These are phyloP conservation scores for Xerocomus brunneocitrinus DNA, from an alignment of 768 basidiomycete genomes.

Conservation along the genomic window DNA sequence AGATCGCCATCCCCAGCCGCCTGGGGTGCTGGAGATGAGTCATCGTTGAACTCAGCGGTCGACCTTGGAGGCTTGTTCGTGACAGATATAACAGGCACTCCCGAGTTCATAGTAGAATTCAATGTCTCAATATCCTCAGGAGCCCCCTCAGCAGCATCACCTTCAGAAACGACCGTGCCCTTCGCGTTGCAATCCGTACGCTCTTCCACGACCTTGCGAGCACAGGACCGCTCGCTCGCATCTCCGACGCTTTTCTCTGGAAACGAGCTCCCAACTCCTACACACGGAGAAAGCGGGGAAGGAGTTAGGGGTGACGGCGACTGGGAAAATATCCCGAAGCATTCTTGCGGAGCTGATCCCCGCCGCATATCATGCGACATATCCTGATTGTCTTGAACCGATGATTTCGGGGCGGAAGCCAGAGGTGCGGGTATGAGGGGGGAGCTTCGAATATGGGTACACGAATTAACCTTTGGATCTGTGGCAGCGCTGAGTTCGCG, in stretches of 20 bases:
- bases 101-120: not conserved
- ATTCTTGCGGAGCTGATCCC: not conserved
- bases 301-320: conserved; percentile 4
- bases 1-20: not conserved
- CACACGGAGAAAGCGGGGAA: not conserved
- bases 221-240: not conserved
- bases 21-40: not conserved
- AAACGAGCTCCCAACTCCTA: not conserved
- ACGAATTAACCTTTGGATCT: not conserved
- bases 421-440: conserved; percentile 6
- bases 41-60: not conserved
- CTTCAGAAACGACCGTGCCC: not conserved
- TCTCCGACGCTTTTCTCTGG: not conserved
- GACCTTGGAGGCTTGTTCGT: not conserved
- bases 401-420: not conserved
- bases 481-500: not conserved
- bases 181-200: not conserved
- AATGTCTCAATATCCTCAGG: not conserved
- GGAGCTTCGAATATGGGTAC: not conserved
- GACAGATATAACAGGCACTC: not conserved
- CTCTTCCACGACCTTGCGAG: not conserved
- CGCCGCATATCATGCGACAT: too few relatives aligned
- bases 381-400: not conserved
- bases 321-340: not conserved
- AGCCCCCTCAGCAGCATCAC: too few relatives aligned